A percentile compares a stretch with the other conserved stretches of the same genome.
These are phyloP conservation scores for Mallotus nudiflorus DNA, from an alignment of 345 rosid species.

Conservation along the genomic window DNA sequence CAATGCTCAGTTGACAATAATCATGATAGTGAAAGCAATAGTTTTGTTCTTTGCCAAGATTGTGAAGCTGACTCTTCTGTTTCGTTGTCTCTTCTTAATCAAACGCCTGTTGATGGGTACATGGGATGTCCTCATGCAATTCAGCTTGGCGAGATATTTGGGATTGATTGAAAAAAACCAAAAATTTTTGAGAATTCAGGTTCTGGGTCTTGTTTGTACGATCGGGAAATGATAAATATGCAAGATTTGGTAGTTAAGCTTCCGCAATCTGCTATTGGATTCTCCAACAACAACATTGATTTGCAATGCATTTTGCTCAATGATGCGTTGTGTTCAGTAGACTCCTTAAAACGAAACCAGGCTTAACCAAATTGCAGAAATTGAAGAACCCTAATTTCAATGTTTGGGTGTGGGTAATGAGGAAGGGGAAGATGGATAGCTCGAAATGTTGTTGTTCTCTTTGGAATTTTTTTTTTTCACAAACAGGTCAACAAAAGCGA, in stretches of 20 bases:
- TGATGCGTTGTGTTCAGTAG: too few relatives aligned
- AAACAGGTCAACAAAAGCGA: too few relatives aligned
- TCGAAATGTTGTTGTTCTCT: too few relatives aligned
- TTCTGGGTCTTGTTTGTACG: background rate
- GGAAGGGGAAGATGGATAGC: too few relatives aligned
- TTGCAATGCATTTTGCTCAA: too few relatives aligned
- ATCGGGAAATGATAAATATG: background rate
- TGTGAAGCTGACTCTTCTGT: slow-evolving; percentile 30
- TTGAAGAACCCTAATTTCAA: too few relatives aligned
- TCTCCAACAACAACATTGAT: too few relatives aligned
- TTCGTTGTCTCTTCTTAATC: slow-evolving; percentile 19
- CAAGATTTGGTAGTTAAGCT: slow-evolving; percentile 14
- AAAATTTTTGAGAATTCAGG: background rate
- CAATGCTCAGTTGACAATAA: slow-evolving; percentile 14
- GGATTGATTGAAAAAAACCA: slow-evolving; percentile 23
- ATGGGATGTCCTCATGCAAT: slow-evolving; percentile 40
- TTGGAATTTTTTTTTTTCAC: too few relatives aligned
- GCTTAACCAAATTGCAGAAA: too few relatives aligned
- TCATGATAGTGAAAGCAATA: slow-evolving; percentile 9
- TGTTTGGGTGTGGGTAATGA: too few relatives aligned
- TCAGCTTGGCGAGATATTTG: slow-evolving; percentile 33
- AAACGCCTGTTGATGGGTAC: slow-evolving; percentile 36
- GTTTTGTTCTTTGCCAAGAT: slow-evolving; percentile 35
- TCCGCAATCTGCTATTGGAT: too few relatives aligned
- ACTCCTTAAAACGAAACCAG: too few relatives aligned